phyloP scores from a whole-genome alignment of 2,329 filamentous ascomycete species.

The Cordyceps pruinosa region DNA sequence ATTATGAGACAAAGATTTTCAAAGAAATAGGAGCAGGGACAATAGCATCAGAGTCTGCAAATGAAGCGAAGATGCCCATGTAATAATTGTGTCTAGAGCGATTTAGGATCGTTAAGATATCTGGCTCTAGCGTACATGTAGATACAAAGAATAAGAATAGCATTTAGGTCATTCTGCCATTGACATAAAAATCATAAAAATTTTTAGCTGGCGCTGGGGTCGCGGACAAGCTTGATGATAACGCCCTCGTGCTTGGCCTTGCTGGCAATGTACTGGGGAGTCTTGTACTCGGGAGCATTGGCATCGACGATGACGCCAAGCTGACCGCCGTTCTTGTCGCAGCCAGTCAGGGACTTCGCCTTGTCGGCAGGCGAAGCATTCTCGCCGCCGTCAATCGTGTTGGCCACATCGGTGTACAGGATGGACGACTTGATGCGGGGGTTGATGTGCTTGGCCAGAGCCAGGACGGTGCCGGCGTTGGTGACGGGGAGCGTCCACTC shows the following conservation, averaged over 20 bases:
- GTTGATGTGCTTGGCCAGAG: constrained; percentile 22
- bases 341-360: too few species aligned
- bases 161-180: too few species aligned
- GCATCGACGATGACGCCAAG: constrained; percentile 16
- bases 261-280: constrained; percentile 17
- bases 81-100: too few species aligned
- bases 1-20: too few species aligned
- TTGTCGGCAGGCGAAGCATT: constrained; percentile 10
- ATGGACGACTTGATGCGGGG: constrained; percentile 17
- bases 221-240: constrained; percentile 24
- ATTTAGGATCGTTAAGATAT: too few species aligned
- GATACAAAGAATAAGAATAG: too few species aligned
- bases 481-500: constrained; percentile 19
- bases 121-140: too few species aligned
- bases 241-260: constrained; percentile 19
- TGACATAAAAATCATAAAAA: too few species aligned
- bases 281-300: constrained; percentile 15
- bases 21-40: too few species aligned
- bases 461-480: constrained; percentile 15
- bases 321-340: constrained; percentile 19
- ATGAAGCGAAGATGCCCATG: too few species aligned
- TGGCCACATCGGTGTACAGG: constrained; percentile 21
- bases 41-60: too few species aligned
- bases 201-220: too few species aligned
- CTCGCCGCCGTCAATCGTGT: constrained; percentile 22